Evolutionary conservation across 1,284 basidiomycete genomes (phyloP).

Genomic region (Ustilago xerochloae): DNA sequence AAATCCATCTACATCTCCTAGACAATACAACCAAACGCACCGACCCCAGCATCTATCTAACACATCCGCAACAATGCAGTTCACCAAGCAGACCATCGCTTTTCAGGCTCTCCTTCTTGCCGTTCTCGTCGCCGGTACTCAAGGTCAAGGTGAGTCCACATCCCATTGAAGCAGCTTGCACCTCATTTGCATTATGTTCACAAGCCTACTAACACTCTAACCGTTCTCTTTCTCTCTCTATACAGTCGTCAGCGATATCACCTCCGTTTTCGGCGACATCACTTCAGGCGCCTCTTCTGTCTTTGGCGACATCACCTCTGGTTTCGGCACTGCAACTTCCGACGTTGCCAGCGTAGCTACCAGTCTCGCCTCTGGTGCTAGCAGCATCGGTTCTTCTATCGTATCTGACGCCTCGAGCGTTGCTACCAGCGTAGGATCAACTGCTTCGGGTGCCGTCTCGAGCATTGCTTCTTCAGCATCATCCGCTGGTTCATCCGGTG

Average conservation of each 20-base stretch:
- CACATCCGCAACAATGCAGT: conserved; percentile 23
- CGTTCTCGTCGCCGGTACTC: conserved; percentile 22
- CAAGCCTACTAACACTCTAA: background rate
- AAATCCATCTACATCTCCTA: background rate
- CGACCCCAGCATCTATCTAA: background rate
- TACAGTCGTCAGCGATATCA: conserved; percentile 17
- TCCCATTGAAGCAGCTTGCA: background rate
- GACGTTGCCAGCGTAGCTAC: conserved; percentile 9
- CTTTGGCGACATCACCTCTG: conserved; percentile 18
- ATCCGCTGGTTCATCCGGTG: background rate
- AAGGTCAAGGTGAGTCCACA: conserved; percentile 35
- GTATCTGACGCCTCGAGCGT: background rate
- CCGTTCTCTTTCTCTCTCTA: background rate
- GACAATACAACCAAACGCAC: background rate
- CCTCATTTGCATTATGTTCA: background rate
- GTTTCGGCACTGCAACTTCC: conserved; percentile 4
- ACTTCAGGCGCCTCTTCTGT: conserved; percentile 4
- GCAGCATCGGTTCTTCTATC: background rate
- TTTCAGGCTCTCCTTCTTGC: conserved; percentile 35
- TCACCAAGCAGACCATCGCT: conserved; percentile 30
- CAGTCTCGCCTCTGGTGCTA: background rate
- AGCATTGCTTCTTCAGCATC: background rate
- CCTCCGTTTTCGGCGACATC: background rate
- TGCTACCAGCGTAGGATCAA: background rate
- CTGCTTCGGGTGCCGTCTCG: background rate